Evolutionary conservation across 2,329 filamentous ascomycete species (phyloP).

Genomic region (Aspergillus ibericus): DNA sequence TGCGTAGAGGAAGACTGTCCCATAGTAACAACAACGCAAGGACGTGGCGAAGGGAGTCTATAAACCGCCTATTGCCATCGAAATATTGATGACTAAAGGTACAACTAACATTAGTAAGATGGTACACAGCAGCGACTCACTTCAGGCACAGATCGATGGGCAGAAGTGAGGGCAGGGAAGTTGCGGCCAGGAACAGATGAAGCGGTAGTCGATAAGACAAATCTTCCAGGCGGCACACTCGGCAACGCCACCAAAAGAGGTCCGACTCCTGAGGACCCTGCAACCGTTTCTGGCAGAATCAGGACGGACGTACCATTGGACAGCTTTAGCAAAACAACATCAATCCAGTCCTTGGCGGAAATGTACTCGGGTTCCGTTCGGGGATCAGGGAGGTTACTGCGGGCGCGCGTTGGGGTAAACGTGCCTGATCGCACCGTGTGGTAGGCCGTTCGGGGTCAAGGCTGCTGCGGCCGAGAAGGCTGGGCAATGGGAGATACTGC

Average conservation of each 20-base stretch:
- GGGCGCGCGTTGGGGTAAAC: background rate
- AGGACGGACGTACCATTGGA: constrained; percentile 20
- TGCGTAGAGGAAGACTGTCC: constrained; percentile 46
- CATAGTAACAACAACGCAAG: constrained; percentile 37
- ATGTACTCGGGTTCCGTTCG: background rate
- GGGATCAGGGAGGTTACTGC: background rate
- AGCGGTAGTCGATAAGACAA: constrained; percentile 9
- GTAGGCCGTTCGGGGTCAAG: background rate
- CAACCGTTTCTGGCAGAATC: background rate
- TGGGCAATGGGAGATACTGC: background rate
- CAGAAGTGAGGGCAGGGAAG: background rate
- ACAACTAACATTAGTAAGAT: constrained; percentile 22
- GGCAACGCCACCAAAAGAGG: constrained; percentile 3
- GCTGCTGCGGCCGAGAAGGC: background rate
- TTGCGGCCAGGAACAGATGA: background rate
- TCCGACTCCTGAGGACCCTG: background rate
- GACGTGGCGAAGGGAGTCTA: constrained; percentile 25
- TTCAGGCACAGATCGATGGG: background rate
- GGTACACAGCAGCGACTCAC: constrained; percentile 2
- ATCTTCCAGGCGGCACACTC: constrained; percentile 7
- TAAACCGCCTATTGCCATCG: constrained; percentile 32
- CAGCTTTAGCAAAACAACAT: constrained; percentile 6
- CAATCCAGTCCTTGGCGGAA: background rate
- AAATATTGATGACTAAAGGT: constrained; percentile 26
- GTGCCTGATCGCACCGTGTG: background rate